Percentiles rank a stretch among this genome's conserved stretches.
Conservation (phyloP, 2,329 filamentous ascomycete species). For the Orbilia oligospora region DNA sequence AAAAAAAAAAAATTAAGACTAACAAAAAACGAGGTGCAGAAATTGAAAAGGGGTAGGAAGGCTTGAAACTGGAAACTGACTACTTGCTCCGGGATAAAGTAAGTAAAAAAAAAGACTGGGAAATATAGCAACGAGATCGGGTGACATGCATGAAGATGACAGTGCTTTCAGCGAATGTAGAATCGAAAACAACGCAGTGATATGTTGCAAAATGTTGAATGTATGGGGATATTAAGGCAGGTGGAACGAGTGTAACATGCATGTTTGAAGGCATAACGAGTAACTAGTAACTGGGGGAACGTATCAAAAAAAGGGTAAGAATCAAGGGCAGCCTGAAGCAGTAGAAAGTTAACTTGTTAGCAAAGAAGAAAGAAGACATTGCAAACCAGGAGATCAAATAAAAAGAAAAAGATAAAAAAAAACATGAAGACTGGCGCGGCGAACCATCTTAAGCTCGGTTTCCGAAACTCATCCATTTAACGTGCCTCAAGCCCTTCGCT, state of each 20-base stretch:
- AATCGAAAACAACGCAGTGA: slow-evolving; percentile 33
- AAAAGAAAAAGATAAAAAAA: slow-evolving; percentile 15
- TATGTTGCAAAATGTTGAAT: slow-evolving; percentile 41
- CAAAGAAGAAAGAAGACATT: slow-evolving; percentile 17
- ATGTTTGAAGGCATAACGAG: slow-evolving; percentile 29
- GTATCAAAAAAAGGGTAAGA: slow-evolving; percentile 9
- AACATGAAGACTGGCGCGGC: slow-evolving; percentile 11
- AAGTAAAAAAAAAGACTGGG: slow-evolving; percentile 20
- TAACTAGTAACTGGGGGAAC: slow-evolving; percentile 25
- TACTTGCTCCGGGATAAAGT: slow-evolving; percentile 36
- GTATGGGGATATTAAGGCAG: slow-evolving; percentile 35
- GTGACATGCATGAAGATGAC: slow-evolving; percentile 34
- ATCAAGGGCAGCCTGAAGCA: slow-evolving; percentile 43
- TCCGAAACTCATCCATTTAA: slow-evolving; percentile 60
- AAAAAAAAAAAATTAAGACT: slow-evolving; percentile 27
- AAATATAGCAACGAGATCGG: slow-evolving; percentile 22
- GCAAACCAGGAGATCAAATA: neutral
- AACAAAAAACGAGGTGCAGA: slow-evolving; percentile 35
- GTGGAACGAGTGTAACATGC: slow-evolving; percentile 55
- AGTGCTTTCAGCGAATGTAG: slow-evolving; percentile 15
- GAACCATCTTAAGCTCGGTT: slow-evolving; percentile 32
- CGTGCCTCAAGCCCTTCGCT: slow-evolving; percentile 56
- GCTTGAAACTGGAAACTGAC: slow-evolving; percentile 22
- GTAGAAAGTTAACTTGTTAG: slow-evolving; percentile 46
- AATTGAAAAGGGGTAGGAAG: slow-evolving; percentile 28